Evolutionary conservation across 2,329 filamentous ascomycete species (phyloP).

Genomic region (Xylariaceae sp.): DNA sequence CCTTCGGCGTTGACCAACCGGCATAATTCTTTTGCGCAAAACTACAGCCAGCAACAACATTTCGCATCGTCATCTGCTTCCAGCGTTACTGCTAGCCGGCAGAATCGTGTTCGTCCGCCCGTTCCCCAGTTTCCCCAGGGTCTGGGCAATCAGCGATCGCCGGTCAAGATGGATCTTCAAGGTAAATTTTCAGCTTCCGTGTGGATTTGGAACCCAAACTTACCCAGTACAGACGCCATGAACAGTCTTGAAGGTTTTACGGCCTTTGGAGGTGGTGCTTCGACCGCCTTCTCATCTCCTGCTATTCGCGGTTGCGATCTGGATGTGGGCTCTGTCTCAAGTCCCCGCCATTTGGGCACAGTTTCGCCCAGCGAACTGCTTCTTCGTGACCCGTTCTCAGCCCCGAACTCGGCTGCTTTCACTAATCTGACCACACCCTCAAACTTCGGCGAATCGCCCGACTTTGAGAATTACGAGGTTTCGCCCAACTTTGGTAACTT

Average conservation of each 20-base stretch:
- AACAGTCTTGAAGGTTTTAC: constrained; percentile 55
- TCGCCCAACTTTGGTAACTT: constrained; percentile 68
- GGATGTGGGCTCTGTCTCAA: constrained; percentile 40
- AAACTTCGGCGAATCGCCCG: constrained; percentile 70
- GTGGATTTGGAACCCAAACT: constrained; percentile 19
- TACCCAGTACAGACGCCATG: constrained; percentile 45
- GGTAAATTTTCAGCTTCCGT: constrained; percentile 38
- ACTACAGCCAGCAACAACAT: constrained; percentile 44
- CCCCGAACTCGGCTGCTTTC: constrained; percentile 74
- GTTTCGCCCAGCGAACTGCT: constrained; percentile 80
- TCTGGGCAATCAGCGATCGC: constrained; percentile 43
- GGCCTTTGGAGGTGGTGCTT: constrained; percentile 47
- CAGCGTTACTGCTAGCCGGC: constrained; percentile 51
- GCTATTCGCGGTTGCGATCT: constrained; percentile 49
- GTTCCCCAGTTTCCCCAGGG: constrained; percentile 66
- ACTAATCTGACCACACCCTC: constrained; percentile 83
- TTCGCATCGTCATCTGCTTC: constrained; percentile 62
- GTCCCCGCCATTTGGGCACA: constrained; percentile 57
- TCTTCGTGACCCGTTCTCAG: constrained; percentile 65
- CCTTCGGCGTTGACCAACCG: constrained; percentile 51
- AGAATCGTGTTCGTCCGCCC: constrained; percentile 55
- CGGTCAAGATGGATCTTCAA: constrained; percentile 50
- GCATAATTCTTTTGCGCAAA: constrained; percentile 50
- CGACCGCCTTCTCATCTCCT: constrained; percentile 48
- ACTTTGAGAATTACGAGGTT: constrained; percentile 66